Evolutionary conservation across 768 basidiomycete genomes (phyloP).

Genomic region (Fistulinella prunicolor): DNA sequence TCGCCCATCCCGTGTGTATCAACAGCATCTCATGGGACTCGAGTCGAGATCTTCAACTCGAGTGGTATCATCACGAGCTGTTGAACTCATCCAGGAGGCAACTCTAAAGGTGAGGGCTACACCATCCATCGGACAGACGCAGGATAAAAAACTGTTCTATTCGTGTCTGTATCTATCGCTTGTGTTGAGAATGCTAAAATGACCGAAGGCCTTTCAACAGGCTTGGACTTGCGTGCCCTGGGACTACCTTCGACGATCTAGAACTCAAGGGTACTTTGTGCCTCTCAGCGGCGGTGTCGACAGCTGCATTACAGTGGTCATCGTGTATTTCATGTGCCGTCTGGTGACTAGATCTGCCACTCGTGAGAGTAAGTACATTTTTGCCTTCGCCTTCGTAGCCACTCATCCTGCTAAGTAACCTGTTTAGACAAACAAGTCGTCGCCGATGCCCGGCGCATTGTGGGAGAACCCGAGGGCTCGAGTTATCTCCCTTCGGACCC

Average conservation of each 20-base stretch:
- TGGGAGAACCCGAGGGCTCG: slow-evolving; percentile 79
- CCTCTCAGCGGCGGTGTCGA: slow-evolving; percentile 97
- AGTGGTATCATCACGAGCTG: slow-evolving; percentile 94
- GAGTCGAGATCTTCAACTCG: slow-evolving; percentile 98
- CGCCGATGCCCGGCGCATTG: slow-evolving; percentile 84
- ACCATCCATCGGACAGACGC: neutral
- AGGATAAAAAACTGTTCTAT: neutral
- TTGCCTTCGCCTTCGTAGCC: neutral
- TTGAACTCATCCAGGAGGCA: slow-evolving; percentile 96
- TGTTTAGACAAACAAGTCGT: slow-evolving; percentile 90
- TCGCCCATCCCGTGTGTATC: slow-evolving; percentile 84
- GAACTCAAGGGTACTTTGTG: slow-evolving; percentile 92
- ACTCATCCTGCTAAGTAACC: neutral
- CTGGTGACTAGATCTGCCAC: slow-evolving; percentile 78
- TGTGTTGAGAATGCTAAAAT: no score
- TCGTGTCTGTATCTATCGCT: slow-evolving; percentile 43
- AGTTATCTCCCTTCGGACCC: slow-evolving; percentile 84
- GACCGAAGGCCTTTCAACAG: slow-evolving; percentile 39
- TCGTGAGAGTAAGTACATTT: slow-evolving; percentile 55
- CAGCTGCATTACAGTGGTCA: slow-evolving; percentile 94
- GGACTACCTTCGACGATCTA: slow-evolving; percentile 95
- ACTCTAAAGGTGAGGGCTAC: slow-evolving; percentile 71
- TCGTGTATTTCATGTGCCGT: slow-evolving; percentile 95
- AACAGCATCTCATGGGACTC: no score
- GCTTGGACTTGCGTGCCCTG: slow-evolving; percentile 97